Base-by-base conservation (phyloP, 208 protist species). In the Leptomonas pyrrhocoris region DNA sequence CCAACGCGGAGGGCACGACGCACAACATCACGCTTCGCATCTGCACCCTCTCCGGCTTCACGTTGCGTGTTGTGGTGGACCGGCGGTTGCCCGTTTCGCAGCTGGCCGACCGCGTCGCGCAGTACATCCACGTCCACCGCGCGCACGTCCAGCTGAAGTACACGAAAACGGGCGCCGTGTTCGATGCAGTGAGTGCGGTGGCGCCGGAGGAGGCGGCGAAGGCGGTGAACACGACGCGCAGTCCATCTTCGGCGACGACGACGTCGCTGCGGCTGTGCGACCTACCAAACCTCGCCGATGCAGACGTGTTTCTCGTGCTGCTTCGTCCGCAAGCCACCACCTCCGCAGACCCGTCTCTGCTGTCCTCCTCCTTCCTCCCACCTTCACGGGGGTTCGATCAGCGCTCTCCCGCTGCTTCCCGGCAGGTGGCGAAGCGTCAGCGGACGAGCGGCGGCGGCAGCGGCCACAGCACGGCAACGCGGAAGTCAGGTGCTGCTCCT, bases 131-230 rank as follows among this genome's bases (percentile, higher is more conserved):
- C n/a, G 13, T 71, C 8, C 43, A 48, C 4, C n/a, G 3, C 13
- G 55, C 53, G 13, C 43, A 45, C 5, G 55, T 63, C 16, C 65
- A 71, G 30, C 53, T 71, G 2, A 71, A 42, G 18, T 46, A 71
- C 65, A 13, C 55, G 7, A 31, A 40, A 16, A 63, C 55, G 0
- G 55, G 55, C 3, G 18, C 19, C 3, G 27, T 57, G 0, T 58
- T 56, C 48, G 31, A 25, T 36, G 30, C 30, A 16, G 19, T 6
- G 13, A 30, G 11, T 9, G 16, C 31, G 16, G 4, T 18, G 13
- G 53, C 25, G 23, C 30, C 4, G 6, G 30, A 16, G 12, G 30
- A 7, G 23, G 30, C 9, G 18, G 38, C 38, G 25, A 43, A 19
- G 30, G 16, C 40, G 11, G 16, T 21, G 13, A 15, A 27, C n/a